phyloP scores from a whole-genome alignment of 108 stramenopile genomes.

The Poteriospumella lacustris region DNA sequence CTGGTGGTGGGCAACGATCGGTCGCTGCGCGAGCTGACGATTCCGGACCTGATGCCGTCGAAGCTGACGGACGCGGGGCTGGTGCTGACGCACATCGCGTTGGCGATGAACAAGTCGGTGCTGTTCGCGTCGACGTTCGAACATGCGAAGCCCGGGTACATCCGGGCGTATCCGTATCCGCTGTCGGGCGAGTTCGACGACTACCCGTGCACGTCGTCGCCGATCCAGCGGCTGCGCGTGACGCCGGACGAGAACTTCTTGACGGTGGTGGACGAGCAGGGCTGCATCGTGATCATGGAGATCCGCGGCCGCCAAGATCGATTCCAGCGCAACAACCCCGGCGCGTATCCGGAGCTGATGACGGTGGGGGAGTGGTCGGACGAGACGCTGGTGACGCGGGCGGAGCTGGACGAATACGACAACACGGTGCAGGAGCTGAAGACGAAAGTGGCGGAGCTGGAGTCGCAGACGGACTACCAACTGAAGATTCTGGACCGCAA shows the following conservation, averaged over 20 bases:
- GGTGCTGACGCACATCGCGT: constrained; percentile 40
- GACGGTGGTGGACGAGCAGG: constrained; percentile 51
- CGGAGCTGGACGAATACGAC: constrained; percentile 55
- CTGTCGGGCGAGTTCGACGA: constrained; percentile 52
- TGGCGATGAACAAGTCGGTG: constrained; percentile 40
- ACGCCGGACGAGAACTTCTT: constrained; percentile 53
- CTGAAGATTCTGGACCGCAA: constrained; percentile 58
- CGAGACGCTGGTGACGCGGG: constrained; percentile 57
- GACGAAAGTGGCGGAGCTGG: constrained; percentile 58
- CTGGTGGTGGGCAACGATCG: constrained; percentile 50
- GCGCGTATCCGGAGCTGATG: neutral
- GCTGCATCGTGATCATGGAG: constrained; percentile 51
- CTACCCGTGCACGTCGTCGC: constrained; percentile 54
- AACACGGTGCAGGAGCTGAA: constrained; percentile 47
- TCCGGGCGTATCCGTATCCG: constrained; percentile 55
- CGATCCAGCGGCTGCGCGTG: constrained; percentile 49
- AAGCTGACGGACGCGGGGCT: constrained; percentile 41
- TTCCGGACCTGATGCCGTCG: constrained; percentile 31
- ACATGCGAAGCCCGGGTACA: constrained; percentile 44
- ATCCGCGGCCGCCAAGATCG: constrained; percentile 33
- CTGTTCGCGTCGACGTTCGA: constrained; percentile 51
- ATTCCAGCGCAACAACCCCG: neutral
- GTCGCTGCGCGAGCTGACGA: constrained; percentile 49
- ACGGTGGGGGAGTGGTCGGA: constrained; percentile 26
- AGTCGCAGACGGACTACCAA: constrained; percentile 58